These are phyloP conservation scores for Dactylellina cionopaga DNA, from an alignment of 2,329 filamentous ascomycete genomes.

Conservation along the genomic window DNA sequence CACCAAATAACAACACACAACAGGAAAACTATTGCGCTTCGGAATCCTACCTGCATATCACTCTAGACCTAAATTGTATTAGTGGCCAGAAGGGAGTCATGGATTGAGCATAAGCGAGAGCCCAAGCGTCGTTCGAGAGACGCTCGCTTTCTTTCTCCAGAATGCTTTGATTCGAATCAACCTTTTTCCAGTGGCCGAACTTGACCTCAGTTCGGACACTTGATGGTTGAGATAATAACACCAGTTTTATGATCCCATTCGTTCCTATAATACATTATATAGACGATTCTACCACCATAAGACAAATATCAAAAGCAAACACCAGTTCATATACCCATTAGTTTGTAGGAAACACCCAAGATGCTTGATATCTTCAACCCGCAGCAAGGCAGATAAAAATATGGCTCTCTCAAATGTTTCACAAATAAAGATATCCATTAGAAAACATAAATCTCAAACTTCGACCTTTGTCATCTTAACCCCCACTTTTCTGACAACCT, in stretches of 20 bases:
- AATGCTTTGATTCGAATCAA: neutral
- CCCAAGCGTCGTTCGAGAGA: too few relatives aligned
- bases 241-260: too few relatives aligned
- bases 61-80: too few relatives aligned
- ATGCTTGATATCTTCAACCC: neutral
- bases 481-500: constrained; percentile 32
- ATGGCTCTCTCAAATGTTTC: too few relatives aligned
- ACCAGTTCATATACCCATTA: neutral
- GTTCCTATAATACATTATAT: constrained; percentile 1
- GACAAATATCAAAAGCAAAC: neutral
- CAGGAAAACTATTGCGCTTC: neutral
- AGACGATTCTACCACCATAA: neutral
- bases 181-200: too few relatives aligned
- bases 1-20: neutral
- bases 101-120: too few relatives aligned
- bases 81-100: too few relatives aligned
- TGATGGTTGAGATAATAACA: neutral
- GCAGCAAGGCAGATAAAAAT: too few relatives aligned
- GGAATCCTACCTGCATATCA: neutral
- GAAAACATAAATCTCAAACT: constrained; percentile 13
- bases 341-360: neutral
- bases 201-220: too few relatives aligned
- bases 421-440: constrained; percentile 15
- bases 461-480: constrained; percentile 33
- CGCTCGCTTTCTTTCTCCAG: too few relatives aligned